These are phyloP conservation scores for Fusarium siculi DNA, from an alignment of 2,329 filamentous ascomycete genomes.

Conservation along the genomic window DNA sequence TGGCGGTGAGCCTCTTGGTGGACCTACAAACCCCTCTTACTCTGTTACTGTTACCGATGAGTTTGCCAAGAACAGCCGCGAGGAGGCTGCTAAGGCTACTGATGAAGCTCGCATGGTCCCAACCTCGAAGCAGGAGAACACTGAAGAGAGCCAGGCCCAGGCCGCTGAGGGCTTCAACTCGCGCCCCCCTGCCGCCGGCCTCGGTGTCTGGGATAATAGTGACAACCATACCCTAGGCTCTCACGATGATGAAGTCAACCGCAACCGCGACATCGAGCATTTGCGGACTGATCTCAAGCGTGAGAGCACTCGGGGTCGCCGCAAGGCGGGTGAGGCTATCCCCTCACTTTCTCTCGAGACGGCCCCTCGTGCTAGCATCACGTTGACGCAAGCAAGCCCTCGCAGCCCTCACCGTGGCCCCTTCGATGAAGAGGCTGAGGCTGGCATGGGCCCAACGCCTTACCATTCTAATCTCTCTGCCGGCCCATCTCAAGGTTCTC, in stretches of 20 bases:
- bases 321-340: conserved; percentile 60
- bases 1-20: conserved; percentile 69
- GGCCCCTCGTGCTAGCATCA: conserved; percentile 36
- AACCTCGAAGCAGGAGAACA: conserved; percentile 42
- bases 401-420: conserved; percentile 48
- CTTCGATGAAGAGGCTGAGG: conserved; percentile 59
- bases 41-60: conserved; percentile 79
- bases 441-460: conserved; percentile 46
- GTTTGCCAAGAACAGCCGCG: conserved; percentile 72
- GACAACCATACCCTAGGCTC: conserved; percentile 41
- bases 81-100: conserved; percentile 67
- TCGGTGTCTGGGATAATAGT: conserved; percentile 40
- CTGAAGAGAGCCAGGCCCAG: conserved; percentile 53
- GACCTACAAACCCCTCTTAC: conserved; percentile 81
- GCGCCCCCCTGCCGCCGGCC: conserved; percentile 44
- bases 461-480: conserved; percentile 47
- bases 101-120: conserved; percentile 75
- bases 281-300: conserved; percentile 53
- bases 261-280: conserved; percentile 53
- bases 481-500: conserved; percentile 31
- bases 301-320: conserved; percentile 60
- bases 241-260: conserved; percentile 48
- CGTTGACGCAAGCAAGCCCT: conserved; percentile 44
- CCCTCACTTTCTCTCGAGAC: conserved; percentile 49
- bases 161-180: conserved; percentile 60